Evolutionary conservation across 441 rosid genomes (phyloP), one percentile per base, ranked within the genome.

Genomic region (Bruguiera hainesii): DNA sequence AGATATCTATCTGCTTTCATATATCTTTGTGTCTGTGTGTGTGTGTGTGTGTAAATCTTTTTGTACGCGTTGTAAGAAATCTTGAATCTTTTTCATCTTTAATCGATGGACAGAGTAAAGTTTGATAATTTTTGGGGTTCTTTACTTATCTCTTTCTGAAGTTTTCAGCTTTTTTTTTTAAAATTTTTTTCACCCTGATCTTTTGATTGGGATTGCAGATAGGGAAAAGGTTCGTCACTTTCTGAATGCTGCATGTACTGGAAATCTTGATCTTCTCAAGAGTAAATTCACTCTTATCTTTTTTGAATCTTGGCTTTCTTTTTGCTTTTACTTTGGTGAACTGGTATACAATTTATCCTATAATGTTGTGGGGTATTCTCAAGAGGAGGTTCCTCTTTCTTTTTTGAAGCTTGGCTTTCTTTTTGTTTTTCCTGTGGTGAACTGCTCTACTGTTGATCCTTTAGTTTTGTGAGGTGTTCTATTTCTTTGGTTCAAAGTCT

Each of bases 211-310:
- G 31, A 65, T 46, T 80, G 72, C 71, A 93, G 98, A 73, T 66
- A 91, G 97, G 79, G 81, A 89, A 77, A 91, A 84, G 75, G 97
- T 94, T 70, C 89, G 91, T 72, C 81, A 81, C 33, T 84, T 91
- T 64, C 75, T 94, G 70, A 87, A 80, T 80, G 97, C 99, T 51
- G 97, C 99, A 48, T 70, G 73, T 67, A 80, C 79, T 0, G 94
- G 98, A 69, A 86, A 86, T 64, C 83, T 89, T 61, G 96, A 89
- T 71, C 84, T 85, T 84, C 96, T 94, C 9, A 87, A 89, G 80
- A 82, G 99, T 91, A 79, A 76, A 86, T 76, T 42, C 55, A 16
- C n/a, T 33, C 35, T 20, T 33, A 29, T 5, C 9, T 53, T 5
- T 23, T 1, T 23, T 63, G 23, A 3, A 9, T 3, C 26, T 37